Evolutionary conservation across 2,329 filamentous ascomycete species (phyloP), one percentile per base, ranked within the genome.

Genomic region (Orbilia javanica): DNA sequence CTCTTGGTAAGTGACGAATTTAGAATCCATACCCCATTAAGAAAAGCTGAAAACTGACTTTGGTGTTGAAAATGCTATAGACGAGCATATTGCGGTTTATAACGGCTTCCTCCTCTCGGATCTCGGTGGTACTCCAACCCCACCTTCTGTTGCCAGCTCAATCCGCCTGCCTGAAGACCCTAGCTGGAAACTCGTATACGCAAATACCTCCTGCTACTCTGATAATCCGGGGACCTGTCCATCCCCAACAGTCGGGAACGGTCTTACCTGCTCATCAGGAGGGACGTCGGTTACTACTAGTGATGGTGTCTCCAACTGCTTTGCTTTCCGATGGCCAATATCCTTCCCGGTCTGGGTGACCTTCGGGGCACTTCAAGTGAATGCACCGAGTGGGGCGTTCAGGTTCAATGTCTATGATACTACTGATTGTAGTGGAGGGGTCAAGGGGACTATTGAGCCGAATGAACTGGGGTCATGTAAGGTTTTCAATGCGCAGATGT

Each of bases 391-490:
- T 53, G 67, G 62, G 13, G 74, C 74, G n/a, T 78, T 67, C 22
- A 53, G 18, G n/a, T 78, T 72, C 46, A 4, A 67, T 63, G n/a
- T 78, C 31, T 78, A 34, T 44, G 62, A 72, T 72, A 78, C 67
- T 8, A 1, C 66, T 20, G 62, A 67, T 53, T 78, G 74, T 27
- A 67, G 39, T 22, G 74, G 74, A 22, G 62, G 55, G 10, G 31
- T 64, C 2, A 64, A 69, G 44, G 74, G 74, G 6, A 78, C 74
- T 3, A 10, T 72, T 10, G 29, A 22, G 18, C n/a, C 67, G 25
- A 64, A 15, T 22, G 74, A 78, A 39, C 44, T 78, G 52, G 74
- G 74, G 20, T 64, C 44, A n/a, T 78, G 74, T 29, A 78, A 78
- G 36, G 67, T 62, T 4, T 78, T 72, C 29, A 60, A 50, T 7